Evolutionary conservation across 371 early-diverging fungal species (phyloP).

Genomic region (Rhizopus stolonifer): DNA sequence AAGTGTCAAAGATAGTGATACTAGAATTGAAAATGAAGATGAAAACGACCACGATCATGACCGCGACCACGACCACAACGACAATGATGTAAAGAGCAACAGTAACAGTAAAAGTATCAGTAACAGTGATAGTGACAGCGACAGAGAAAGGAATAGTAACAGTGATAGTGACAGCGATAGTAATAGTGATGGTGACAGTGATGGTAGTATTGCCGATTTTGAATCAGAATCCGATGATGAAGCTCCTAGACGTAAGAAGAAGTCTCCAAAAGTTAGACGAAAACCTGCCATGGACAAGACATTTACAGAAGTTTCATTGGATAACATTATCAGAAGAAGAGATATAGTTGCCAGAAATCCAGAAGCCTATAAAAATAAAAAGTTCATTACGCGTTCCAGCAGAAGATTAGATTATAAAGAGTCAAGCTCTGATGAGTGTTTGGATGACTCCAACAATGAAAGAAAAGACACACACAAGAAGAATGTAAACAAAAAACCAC

Average conservation of each 20-base stretch:
- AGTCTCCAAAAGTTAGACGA: neutral
- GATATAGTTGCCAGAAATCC: neutral
- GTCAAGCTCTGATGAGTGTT: neutral
- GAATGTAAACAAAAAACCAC: neutral
- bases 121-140: neutral
- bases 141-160: neutral
- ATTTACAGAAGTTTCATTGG: neutral
- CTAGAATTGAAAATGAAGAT: too few species aligned
- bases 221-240: neutral
- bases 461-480: neutral
- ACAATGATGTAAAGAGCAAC: too few species aligned
- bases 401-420: neutral
- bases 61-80: too few species aligned
- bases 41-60: too few species aligned
- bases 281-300: neutral
- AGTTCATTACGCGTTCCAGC: neutral
- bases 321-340: conserved; percentile 1
- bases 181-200: neutral
- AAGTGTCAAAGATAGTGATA: neutral
- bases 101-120: neutral
- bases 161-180: neutral
- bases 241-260: neutral
- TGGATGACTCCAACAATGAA: neutral
- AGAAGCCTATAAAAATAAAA: neutral
- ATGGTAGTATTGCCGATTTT: neutral